phyloP scores from a whole-genome alignment of 1,139 yeast genomes.

The Scheffersomyces titani region DNA sequence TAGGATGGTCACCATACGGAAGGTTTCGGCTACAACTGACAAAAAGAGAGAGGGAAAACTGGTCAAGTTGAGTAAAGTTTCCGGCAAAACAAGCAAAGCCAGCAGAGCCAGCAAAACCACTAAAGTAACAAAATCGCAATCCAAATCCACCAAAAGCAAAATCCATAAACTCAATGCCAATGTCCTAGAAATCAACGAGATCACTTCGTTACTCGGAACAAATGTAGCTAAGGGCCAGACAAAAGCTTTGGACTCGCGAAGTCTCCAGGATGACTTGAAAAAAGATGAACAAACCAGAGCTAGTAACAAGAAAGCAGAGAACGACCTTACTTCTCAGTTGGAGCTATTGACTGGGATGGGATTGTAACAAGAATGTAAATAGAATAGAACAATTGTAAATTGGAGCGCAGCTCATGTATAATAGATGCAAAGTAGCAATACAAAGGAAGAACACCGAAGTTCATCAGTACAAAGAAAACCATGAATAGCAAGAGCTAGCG shows the following conservation, averaged over 20 bases:
- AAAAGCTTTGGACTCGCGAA: constrained; percentile 33
- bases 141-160: constrained; percentile 39
- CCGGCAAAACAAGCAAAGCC: constrained; percentile 3
- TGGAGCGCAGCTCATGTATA: too few species aligned
- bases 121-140: constrained; percentile 16
- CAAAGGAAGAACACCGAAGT: too few species aligned
- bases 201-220: constrained; percentile 26
- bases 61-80: background rate
- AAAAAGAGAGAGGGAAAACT: background rate
- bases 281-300: constrained; percentile 39
- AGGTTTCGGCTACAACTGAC: background rate
- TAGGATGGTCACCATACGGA: background rate
- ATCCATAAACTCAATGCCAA: constrained; percentile 47
- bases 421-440: too few species aligned
- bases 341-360: constrained; percentile 59
- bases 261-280: constrained; percentile 43
- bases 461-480: too few species aligned
- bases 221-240: constrained; percentile 12
- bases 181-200: constrained; percentile 36
- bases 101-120: constrained; percentile 8
- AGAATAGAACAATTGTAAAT: background rate
- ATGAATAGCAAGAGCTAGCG: too few species aligned
- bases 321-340: constrained; percentile 56
- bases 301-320: constrained; percentile 45
- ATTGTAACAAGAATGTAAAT: constrained; percentile 17